Evolutionary conservation across 2,329 filamentous ascomycete genomes (phyloP).

Genomic region (Penicillium sp.): DNA sequence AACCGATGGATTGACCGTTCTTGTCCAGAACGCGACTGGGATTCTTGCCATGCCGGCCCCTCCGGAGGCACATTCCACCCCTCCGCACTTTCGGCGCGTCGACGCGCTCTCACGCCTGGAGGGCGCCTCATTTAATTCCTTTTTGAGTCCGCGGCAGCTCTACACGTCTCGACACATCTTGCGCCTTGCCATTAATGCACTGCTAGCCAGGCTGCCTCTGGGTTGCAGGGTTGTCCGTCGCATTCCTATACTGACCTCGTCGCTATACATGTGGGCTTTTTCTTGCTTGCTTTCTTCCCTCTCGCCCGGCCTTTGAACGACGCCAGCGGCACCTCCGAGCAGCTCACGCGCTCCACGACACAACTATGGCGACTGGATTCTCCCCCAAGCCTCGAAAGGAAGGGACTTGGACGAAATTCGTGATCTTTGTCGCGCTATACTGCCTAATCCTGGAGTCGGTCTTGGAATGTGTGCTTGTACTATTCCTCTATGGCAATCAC

Average conservation of each 20-base stretch:
- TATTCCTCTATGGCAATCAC: conserved; percentile 35
- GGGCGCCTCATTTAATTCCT: conserved; percentile 12
- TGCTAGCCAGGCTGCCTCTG: conserved; percentile 5
- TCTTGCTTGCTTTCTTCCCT: too few species aligned
- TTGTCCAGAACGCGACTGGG: conserved; percentile 10
- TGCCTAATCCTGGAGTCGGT: conserved; percentile 36
- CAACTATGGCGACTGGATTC: conserved; percentile 19
- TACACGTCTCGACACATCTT: conserved; percentile 3
- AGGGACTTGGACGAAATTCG: conserved; percentile 36
- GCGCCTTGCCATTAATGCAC: conserved; percentile 7
- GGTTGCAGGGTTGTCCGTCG: conserved; percentile 11
- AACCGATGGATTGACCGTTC: conserved; percentile 2
- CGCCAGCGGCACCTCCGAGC: conserved; percentile 6
- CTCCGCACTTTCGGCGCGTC: conserved; percentile 26
- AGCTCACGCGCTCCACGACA: conserved; percentile 3
- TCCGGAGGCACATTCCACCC: conserved; percentile 26
- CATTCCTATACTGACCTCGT: conserved; percentile 4
- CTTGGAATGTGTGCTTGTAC: conserved; percentile 34
- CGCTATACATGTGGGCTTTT: too few species aligned
- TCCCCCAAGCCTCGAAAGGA: conserved; percentile 23
- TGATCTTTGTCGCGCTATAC: conserved; percentile 39
- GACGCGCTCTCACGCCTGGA: conserved; percentile 19
- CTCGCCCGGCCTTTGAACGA: background rate
- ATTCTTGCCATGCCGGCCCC: conserved; percentile 24
- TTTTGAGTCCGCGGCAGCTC: conserved; percentile 14